Evolutionary conservation across 2,329 filamentous ascomycete species (phyloP).

Genomic region (Scedosporium boydii): DNA sequence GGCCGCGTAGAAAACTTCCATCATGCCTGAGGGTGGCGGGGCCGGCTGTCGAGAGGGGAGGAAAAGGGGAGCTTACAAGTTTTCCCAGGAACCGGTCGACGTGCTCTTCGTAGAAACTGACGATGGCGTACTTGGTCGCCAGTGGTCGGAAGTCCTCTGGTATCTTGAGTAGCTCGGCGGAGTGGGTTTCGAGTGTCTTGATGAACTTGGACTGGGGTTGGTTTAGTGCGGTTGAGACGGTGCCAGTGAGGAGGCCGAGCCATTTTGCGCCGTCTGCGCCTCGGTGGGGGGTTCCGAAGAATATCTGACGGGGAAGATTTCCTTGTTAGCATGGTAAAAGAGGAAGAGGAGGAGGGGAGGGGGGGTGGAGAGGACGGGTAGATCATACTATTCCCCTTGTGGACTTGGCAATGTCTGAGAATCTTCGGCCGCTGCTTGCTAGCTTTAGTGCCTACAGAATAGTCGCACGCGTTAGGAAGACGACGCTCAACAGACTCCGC

Average conservation of each 20-base stretch:
- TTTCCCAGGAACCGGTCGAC: not conserved
- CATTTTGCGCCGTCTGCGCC: not conserved
- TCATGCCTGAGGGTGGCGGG: too few relatives aligned
- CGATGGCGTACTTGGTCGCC: not conserved
- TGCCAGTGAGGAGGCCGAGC: not conserved
- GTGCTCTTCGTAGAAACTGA: not conserved
- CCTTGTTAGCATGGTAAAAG: not conserved
- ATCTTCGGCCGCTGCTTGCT: not conserved
- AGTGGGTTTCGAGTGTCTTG: not conserved
- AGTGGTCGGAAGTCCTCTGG: not conserved
- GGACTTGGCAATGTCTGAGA: not conserved
- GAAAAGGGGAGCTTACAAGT: not conserved
- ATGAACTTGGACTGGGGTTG: not conserved
- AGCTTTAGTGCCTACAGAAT: not conserved
- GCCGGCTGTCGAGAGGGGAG: not conserved
- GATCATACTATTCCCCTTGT: not conserved
- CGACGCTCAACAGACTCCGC: not conserved
- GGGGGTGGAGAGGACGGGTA: not conserved
- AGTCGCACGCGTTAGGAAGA: not conserved
- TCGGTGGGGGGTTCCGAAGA: not conserved
- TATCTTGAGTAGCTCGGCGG: not conserved
- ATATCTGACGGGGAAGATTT: not conserved
- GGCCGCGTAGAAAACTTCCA: not conserved
- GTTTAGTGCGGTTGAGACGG: not conserved
- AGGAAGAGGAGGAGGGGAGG: not conserved